These are phyloP conservation scores for Cladophialophora carrionii DNA, from an alignment of 2,329 filamentous ascomycete species.

Conservation along the genomic window DNA sequence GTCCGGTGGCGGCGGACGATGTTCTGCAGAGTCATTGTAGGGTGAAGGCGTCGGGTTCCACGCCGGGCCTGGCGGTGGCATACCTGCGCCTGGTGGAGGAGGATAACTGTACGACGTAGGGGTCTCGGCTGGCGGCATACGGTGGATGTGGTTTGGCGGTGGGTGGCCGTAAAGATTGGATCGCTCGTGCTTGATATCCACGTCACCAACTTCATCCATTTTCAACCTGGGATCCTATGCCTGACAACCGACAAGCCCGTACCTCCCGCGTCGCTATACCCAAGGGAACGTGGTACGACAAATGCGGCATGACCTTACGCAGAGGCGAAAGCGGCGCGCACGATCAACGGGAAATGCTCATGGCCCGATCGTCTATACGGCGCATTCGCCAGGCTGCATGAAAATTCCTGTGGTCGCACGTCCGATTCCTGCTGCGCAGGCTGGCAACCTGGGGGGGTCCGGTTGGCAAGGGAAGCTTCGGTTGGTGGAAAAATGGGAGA, in stretches of 20 bases:
- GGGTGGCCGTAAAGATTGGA: constrained; percentile 33
- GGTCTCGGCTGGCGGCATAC: constrained; percentile 38
- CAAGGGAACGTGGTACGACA: constrained; percentile 33
- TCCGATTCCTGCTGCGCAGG: constrained; percentile 12
- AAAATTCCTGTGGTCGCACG: constrained; percentile 27
- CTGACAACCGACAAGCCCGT: constrained; percentile 26
- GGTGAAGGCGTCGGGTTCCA: constrained; percentile 37
- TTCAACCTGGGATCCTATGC: constrained; percentile 28
- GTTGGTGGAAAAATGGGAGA: constrained; percentile 25
- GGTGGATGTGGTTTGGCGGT: constrained; percentile 31
- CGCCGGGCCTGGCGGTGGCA: constrained; percentile 34
- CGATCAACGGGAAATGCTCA: constrained; percentile 32
- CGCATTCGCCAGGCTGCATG: constrained; percentile 30
- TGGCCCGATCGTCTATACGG: constrained; percentile 29
- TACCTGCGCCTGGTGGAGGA: constrained; percentile 29
- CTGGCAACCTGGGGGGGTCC: constrained; percentile 20
- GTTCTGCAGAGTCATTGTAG: constrained; percentile 35
- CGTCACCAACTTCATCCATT: constrained; percentile 37
- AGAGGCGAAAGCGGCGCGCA: constrained; percentile 20
- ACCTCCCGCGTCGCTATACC: constrained; percentile 36
- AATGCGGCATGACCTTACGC: constrained; percentile 34
- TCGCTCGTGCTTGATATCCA: constrained; percentile 35
- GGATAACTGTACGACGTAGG: constrained; percentile 37
- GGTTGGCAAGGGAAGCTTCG: constrained; percentile 16
- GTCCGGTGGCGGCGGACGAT: constrained; percentile 35